Percentiles rank a stretch among this genome's conserved stretches.
Conservation (phyloP, 2,329 filamentous ascomycete species). For the Hypoxylon sp. region DNA sequence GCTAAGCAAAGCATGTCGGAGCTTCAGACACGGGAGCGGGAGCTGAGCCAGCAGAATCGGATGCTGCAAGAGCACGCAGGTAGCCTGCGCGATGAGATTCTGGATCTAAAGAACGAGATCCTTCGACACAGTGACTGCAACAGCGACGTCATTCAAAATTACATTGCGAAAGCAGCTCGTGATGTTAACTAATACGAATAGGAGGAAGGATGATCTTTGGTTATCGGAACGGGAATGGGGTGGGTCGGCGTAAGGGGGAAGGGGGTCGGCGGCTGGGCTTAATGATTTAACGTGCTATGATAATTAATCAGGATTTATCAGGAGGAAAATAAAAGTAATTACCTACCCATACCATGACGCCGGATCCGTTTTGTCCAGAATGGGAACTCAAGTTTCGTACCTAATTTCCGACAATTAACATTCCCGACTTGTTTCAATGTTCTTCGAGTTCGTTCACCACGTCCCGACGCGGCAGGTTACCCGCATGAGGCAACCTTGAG, state of each 20-base stretch:
- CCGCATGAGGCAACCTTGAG: neutral
- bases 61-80: constrained; percentile 41
- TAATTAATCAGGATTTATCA: constrained; percentile 3
- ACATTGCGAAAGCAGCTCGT: constrained; percentile 49
- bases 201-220: neutral
- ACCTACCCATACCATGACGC: neutral
- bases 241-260: neutral
- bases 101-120: constrained; percentile 51
- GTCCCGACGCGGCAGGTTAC: neutral
- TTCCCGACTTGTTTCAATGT: neutral
- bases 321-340: constrained; percentile 1
- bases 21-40: constrained; percentile 46
- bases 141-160: constrained; percentile 52
- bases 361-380: neutral
- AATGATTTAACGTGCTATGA: constrained; percentile 15
- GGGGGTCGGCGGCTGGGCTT: neutral
- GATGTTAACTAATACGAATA: constrained; percentile 23
- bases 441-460: neutral
- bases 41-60: constrained; percentile 46
- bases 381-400: neutral
- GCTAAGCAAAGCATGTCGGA: constrained; percentile 44
- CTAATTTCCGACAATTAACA: neutral
- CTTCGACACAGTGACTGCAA: constrained; percentile 48
- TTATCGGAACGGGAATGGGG: neutral
- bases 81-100: constrained; percentile 47